Evolutionary conservation across 768 basidiomycete species (phyloP).

Genomic region (Xerocomellus dryophilus): DNA sequence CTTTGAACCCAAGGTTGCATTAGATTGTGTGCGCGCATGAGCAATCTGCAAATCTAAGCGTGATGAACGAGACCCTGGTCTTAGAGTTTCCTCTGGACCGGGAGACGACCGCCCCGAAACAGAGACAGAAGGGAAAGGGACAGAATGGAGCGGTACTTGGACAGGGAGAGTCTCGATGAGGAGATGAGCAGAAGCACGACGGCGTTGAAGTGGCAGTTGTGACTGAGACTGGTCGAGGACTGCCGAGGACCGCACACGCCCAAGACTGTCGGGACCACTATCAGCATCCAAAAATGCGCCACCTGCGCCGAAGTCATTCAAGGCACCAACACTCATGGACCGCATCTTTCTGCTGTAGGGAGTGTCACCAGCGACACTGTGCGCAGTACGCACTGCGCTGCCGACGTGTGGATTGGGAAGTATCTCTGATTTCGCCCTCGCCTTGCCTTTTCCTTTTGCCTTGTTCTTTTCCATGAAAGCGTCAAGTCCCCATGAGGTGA

Average conservation of each 20-base stretch:
- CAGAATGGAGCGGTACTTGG: conserved; percentile 43
- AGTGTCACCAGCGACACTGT: conserved; percentile 42
- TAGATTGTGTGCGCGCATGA: conserved; percentile 50
- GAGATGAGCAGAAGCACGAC: conserved; percentile 49
- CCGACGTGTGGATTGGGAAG: conserved; percentile 46
- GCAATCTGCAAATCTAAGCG: conserved; percentile 30
- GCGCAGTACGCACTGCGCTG: conserved; percentile 39
- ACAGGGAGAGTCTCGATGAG: conserved; percentile 42
- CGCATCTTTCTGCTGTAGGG: conserved; percentile 45
- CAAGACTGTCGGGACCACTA: too few relatives aligned
- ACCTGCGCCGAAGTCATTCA: conserved; percentile 51
- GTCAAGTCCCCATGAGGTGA: conserved; percentile 82
- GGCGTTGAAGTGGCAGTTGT: conserved; percentile 43
- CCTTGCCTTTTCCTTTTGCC: conserved; percentile 38
- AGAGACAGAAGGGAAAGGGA: conserved; percentile 65
- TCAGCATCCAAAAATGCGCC: conserved; percentile 46
- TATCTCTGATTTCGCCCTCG: conserved; percentile 35
- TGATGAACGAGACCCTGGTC: conserved; percentile 35
- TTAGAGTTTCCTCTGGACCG: conserved; percentile 37
- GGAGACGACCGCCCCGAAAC: conserved; percentile 48
- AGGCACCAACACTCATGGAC: conserved; percentile 64
- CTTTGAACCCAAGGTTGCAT: conserved; percentile 49
- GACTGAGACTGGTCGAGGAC: conserved; percentile 50
- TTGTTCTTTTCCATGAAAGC: conserved; percentile 72
- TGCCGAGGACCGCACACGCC: conserved; percentile 59